Evolutionary conservation across 352 stramenopile species (phyloP).

Genomic region (Globisporangium radiosum): DNA sequence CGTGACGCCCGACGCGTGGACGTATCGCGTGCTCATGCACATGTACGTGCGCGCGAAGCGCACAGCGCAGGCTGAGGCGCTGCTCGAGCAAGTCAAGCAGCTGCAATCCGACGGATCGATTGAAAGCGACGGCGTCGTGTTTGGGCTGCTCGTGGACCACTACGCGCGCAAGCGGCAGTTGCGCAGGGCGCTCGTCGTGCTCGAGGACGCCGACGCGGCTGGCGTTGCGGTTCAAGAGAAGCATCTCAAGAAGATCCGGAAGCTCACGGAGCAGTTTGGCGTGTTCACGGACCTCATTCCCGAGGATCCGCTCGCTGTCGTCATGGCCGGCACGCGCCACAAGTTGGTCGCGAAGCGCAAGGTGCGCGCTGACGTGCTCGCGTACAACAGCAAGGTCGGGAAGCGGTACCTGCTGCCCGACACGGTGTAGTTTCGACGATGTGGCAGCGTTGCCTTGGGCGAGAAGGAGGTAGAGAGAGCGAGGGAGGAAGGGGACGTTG

Average conservation of each 20-base stretch:
- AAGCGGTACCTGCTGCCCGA: constrained; percentile 66
- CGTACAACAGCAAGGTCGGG: constrained; percentile 68
- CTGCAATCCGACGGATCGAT: constrained; percentile 43
- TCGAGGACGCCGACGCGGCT: constrained; percentile 52
- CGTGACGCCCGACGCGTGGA: constrained; percentile 43
- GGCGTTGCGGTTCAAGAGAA: constrained; percentile 52
- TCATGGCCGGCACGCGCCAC: constrained; percentile 49
- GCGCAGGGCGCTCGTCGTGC: constrained; percentile 52
- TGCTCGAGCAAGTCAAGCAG: constrained; percentile 37
- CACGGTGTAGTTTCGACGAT: constrained; percentile 17
- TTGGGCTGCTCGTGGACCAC: constrained; percentile 68
- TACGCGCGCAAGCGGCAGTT: constrained; percentile 61
- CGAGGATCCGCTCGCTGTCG: constrained; percentile 65
- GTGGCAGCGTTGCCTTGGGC: too few relatives aligned
- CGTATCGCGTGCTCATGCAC: constrained; percentile 75
- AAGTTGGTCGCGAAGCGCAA: constrained; percentile 78
- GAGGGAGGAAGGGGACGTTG: too few relatives aligned
- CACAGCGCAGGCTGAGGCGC: constrained; percentile 39
- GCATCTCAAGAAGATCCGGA: constrained; percentile 66
- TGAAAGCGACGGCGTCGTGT: constrained; percentile 45
- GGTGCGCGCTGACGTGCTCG: constrained; percentile 57
- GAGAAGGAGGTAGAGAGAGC: too few relatives aligned
- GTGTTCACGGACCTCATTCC: constrained; percentile 76
- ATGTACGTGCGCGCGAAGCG: constrained; percentile 73
- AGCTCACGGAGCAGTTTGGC: constrained; percentile 52